phyloP scores from a whole-genome alignment of 176 grass and related monocot genomes.

The Oropetium thomaeum region DNA sequence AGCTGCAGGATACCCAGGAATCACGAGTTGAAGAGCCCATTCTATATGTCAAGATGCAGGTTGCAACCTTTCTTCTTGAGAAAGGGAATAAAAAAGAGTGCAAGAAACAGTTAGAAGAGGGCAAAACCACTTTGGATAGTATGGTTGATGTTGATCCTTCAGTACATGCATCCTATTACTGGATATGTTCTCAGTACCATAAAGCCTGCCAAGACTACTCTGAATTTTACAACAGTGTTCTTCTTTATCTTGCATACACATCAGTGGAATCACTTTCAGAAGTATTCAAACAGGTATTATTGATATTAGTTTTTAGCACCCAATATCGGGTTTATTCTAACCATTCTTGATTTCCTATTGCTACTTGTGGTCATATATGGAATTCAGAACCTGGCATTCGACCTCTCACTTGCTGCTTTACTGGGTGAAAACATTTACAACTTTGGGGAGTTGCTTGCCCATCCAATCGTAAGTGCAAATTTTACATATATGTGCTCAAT shows the following conservation, averaged over 20 bases:
- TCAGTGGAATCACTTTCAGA: constrained; percentile 79
- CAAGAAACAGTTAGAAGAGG: constrained; percentile 72
- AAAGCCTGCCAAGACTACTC: constrained; percentile 66
- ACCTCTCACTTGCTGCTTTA: constrained; percentile 76
- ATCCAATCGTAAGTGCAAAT: constrained; percentile 70
- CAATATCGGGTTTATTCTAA: background rate
- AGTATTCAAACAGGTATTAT: constrained; percentile 74
- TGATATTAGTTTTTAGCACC: constrained; percentile 12
- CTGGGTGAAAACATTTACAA: constrained; percentile 90
- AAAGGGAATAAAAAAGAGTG: constrained; percentile 67
- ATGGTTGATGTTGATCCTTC: constrained; percentile 84
- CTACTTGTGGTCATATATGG: background rate
- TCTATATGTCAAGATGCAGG: constrained; percentile 82
- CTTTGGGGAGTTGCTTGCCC: constrained; percentile 81
- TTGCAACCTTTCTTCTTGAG: constrained; percentile 68
- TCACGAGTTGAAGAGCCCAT: constrained; percentile 63
- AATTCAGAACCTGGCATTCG: constrained; percentile 75
- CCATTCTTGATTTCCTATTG: constrained; percentile 17
- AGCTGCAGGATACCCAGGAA: constrained; percentile 58
- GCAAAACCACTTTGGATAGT: constrained; percentile 55
- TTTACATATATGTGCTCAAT: background rate
- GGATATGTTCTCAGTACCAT: constrained; percentile 74
- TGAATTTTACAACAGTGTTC: constrained; percentile 69
- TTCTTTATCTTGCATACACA: constrained; percentile 94
- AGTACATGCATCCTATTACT: constrained; percentile 75